Conservation (phyloP, 2,329 filamentous ascomycete species). For the Colletotrichum brevisporum region DNA sequence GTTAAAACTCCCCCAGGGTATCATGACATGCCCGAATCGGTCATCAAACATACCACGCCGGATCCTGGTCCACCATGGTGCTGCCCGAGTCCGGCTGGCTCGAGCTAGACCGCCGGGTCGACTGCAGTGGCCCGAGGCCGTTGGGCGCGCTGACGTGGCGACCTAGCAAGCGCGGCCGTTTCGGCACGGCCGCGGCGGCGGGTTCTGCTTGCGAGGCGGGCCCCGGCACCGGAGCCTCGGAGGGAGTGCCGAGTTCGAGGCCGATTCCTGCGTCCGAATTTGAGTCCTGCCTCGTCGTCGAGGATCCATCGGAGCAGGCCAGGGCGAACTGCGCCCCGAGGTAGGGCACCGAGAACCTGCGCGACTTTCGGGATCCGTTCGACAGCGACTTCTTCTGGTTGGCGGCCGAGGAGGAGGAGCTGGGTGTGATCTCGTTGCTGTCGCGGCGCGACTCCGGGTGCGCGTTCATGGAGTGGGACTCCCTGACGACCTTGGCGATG, state of each 20-base stretch:
- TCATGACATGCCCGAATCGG: constrained; percentile 12
- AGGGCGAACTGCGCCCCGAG: neutral
- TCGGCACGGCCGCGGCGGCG: too few species aligned
- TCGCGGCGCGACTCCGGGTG: constrained; percentile 10
- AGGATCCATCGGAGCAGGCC: neutral
- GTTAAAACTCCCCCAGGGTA: constrained; percentile 23
- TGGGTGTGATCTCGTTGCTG: neutral
- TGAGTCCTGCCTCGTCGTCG: neutral
- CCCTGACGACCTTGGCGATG: constrained; percentile 53
- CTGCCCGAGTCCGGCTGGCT: neutral
- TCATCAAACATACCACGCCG: constrained; percentile 25
- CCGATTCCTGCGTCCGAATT: too few species aligned
- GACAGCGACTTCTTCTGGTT: neutral
- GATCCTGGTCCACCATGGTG: constrained; percentile 19
- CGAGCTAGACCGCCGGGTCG: neutral
- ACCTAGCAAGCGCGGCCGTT: constrained; percentile 7
- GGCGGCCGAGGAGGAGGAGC: neutral
- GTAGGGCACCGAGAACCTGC: constrained; percentile 4
- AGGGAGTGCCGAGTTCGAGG: neutral
- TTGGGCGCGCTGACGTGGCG: constrained; percentile 11
- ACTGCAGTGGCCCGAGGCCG: neutral
- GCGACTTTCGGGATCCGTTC: neutral
- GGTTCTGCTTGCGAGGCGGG: neutral
- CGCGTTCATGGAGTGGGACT: constrained; percentile 49
- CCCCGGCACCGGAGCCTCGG: neutral